Evolutionary conservation across 106 monocot genomes (phyloP).

Genomic region (Iris macrosiphon): DNA sequence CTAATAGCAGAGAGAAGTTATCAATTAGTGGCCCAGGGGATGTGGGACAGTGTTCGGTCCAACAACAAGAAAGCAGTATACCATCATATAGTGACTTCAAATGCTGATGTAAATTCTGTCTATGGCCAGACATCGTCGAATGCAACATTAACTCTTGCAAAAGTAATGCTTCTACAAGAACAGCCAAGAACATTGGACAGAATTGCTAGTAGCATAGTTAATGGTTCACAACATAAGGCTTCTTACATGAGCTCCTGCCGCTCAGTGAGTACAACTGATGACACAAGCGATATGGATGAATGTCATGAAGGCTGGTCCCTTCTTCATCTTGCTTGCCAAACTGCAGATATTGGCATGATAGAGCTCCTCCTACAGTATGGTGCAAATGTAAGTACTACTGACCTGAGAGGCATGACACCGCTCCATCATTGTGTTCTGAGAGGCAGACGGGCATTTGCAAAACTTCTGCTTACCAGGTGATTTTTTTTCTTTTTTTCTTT

Average conservation of each 20-base stretch:
- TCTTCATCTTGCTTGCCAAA: constrained; percentile 70
- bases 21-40: constrained; percentile 34
- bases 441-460: constrained; percentile 48
- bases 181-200: constrained; percentile 27
- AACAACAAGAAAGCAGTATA: constrained; percentile 94
- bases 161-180: constrained; percentile 66
- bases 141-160: constrained; percentile 57
- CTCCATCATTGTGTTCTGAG: constrained; percentile 83
- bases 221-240: constrained; percentile 23
- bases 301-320: constrained; percentile 15
- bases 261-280: constrained; percentile 24
- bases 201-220: constrained; percentile 24
- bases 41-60: constrained; percentile 60
- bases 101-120: constrained; percentile 68
- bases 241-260: constrained; percentile 23
- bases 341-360: constrained; percentile 76
- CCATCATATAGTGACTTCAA: constrained; percentile 59
- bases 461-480: constrained; percentile 71
- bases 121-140: constrained; percentile 34
- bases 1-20: constrained; percentile 22
- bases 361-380: constrained; percentile 88
- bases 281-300: constrained; percentile 10
- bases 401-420: constrained; percentile 65
- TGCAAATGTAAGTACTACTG: constrained; percentile 62
- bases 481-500: neutral